phyloP scores from a whole-genome alignment of 768 basidiomycete species.

The Mycena galericulata region DNA sequence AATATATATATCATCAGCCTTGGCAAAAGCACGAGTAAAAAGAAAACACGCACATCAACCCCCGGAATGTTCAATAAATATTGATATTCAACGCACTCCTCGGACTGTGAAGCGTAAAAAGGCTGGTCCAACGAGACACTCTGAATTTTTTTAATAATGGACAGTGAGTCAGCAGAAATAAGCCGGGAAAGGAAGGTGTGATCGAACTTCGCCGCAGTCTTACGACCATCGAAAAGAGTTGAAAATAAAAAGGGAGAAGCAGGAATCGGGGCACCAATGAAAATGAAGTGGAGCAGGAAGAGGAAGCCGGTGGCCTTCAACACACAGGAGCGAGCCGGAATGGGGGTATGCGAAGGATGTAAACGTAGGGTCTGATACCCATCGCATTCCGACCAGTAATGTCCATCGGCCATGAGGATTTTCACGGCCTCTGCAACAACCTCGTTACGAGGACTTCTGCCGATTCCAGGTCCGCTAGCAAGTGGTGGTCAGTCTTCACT shows the following conservation, averaged over 20 bases:
- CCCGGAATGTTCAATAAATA: slow-evolving; percentile 10
- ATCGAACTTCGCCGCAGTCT: slow-evolving; percentile 1
- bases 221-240: slow-evolving; percentile 11
- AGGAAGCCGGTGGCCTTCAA: slow-evolving; percentile 5
- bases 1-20: background rate
- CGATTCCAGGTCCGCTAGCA: no score
- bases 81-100: slow-evolving; percentile 3
- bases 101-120: background rate
- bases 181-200: background rate
- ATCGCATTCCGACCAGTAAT: slow-evolving; percentile 6
- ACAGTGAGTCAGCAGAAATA: background rate
- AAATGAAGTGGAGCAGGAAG: slow-evolving; percentile 11
- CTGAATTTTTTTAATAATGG: background rate
- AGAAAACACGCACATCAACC: slow-evolving; percentile 5
- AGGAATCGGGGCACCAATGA: slow-evolving; percentile 5
- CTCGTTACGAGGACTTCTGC: no score
- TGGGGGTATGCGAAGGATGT: background rate
- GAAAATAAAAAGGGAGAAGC: slow-evolving; percentile 11
- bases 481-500: no score
- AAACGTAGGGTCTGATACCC: background rate
- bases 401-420: slow-evolving; percentile 3
- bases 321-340: background rate
- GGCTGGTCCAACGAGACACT: background rate
- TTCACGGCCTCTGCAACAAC: background rate
- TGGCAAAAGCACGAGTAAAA: no score